Evolutionary conservation across 306 rosid genomes (phyloP).

Genomic region (peach (Prunus persica)): Prunus_persica_NCBIv2 NC_034009.1:30054501-30055000

Average conservation of each 20-base stretch:
- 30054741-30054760: background rate
- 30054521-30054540: constrained; percentile 90
- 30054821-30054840: background rate
- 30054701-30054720: constrained; percentile 41
- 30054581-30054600: constrained; percentile 74
- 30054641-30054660: constrained; percentile 69
- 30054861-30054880: constrained; percentile 21
- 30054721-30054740: constrained; percentile 19
- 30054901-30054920: constrained; percentile 10
- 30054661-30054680: constrained; percentile 43
- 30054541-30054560: constrained; percentile 84
- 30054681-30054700: constrained; percentile 17
- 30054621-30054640: constrained; percentile 70
- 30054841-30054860: background rate
- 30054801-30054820: background rate
- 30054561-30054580: constrained; percentile 91
- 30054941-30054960: constrained; percentile 59
- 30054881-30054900: constrained; percentile 48
- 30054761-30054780: background rate
- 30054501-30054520: constrained; percentile 99
- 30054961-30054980: constrained; percentile 36
- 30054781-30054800: background rate
- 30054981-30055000: constrained; percentile 41
- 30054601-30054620: constrained; percentile 81
- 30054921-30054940: background rate